These are phyloP conservation scores for Kazachstania psychrophila DNA, from an alignment of 805 yeast genomes.

Conservation along the genomic window DNA sequence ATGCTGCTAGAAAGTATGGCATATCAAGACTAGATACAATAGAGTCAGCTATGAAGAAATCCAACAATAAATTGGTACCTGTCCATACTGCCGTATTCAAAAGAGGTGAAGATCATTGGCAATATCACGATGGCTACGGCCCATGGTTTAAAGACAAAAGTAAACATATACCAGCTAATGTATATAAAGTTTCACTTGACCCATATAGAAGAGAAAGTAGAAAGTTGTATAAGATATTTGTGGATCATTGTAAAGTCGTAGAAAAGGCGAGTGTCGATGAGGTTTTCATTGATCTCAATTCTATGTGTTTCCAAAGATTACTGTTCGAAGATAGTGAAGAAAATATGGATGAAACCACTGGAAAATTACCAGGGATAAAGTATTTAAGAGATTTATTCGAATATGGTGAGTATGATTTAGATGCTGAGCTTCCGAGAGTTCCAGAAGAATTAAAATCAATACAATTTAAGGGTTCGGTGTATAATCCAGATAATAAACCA, in stretches of 20 bases:
- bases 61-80: slow-evolving; percentile 56
- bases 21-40: slow-evolving; percentile 69
- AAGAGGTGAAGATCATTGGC: slow-evolving; percentile 80
- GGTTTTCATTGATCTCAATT: slow-evolving; percentile 76
- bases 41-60: slow-evolving; percentile 58
- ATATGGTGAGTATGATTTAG: slow-evolving; percentile 19
- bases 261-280: slow-evolving; percentile 97
- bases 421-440: slow-evolving; percentile 20
- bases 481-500: slow-evolving; percentile 11
- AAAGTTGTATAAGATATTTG: slow-evolving; percentile 60
- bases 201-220: slow-evolving; percentile 85
- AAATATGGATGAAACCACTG: background rate
- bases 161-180: slow-evolving; percentile 48
- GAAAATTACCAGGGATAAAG: background rate
- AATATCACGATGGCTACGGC: slow-evolving; percentile 42
- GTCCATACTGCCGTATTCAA: slow-evolving; percentile 93
- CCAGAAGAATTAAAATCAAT: slow-evolving; percentile 14
- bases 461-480: slow-evolving; percentile 16
- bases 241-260: slow-evolving; percentile 51
- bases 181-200: slow-evolving; percentile 80
- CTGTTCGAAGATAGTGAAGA: slow-evolving; percentile 11
- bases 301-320: slow-evolving; percentile 42
- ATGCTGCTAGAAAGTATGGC: slow-evolving; percentile 81
- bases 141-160: slow-evolving; percentile 32
- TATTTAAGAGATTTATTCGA: slow-evolving; percentile 15